Conservation (phyloP, 768 basidiomycete species). For the Suillus spraguei region DNA sequence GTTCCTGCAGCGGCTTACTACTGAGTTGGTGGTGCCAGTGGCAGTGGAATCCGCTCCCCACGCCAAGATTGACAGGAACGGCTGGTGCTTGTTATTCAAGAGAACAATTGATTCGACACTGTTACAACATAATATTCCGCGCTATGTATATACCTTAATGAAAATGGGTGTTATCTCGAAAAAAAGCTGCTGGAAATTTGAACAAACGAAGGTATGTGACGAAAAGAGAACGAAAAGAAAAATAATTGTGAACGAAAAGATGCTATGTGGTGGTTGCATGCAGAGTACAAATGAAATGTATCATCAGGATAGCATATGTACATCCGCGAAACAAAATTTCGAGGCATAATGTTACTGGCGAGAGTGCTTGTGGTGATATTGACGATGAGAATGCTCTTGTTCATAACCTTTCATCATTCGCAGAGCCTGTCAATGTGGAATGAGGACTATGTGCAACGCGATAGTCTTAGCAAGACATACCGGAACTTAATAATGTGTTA, state of each 20-base stretch:
- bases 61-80: background rate
- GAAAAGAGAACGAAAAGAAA: conserved; percentile 1
- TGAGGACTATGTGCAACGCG: background rate
- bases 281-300: conserved; percentile 8
- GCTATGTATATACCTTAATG: background rate
- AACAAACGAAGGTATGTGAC: background rate
- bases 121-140: background rate
- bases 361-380: conserved; percentile 1
- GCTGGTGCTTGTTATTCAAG: background rate
- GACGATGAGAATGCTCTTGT: background rate
- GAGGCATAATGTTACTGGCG: conserved; percentile 6
- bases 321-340: conserved; percentile 10
- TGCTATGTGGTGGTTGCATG: conserved; percentile 10
- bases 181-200: background rate
- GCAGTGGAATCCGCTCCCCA: background rate
- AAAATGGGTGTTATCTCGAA: background rate
- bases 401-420: background rate
- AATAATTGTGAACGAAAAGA: conserved; percentile 11
- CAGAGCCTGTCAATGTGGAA: conserved; percentile 1
- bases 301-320: conserved; percentile 2
- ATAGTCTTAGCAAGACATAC: background rate
- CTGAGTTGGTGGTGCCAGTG: background rate
- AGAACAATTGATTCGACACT: background rate
- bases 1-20: background rate
- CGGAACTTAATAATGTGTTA: conserved; percentile 1